These are phyloP conservation scores for Myriangium duriaei DNA, from an alignment of 2,329 filamentous ascomycete genomes.

Conservation along the genomic window DNA sequence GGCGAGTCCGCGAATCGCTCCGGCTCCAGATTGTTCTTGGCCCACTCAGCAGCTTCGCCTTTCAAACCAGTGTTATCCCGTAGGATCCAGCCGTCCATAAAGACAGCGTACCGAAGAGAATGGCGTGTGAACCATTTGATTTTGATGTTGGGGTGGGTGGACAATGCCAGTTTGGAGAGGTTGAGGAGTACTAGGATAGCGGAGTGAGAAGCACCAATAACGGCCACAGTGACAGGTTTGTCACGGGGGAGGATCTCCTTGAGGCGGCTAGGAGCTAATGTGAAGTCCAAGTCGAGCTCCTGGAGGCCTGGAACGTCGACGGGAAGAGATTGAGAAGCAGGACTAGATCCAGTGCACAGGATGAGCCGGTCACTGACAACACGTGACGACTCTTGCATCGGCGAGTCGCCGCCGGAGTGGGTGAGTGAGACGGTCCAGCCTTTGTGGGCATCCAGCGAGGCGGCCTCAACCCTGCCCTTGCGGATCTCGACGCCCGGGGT, in stretches of 20 bases:
- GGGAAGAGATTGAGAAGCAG: slow-evolving; percentile 26
- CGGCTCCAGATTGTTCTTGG: slow-evolving; percentile 45
- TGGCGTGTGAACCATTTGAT: slow-evolving; percentile 52
- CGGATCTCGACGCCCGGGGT: slow-evolving; percentile 28
- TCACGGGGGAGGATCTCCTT: slow-evolving; percentile 27
- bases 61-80: slow-evolving; percentile 55
- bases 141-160: slow-evolving; percentile 40
- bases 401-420: slow-evolving; percentile 11
- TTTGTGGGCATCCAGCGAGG: slow-evolving; percentile 27
- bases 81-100: slow-evolving; percentile 50
- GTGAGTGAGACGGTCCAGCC: slow-evolving; percentile 24
- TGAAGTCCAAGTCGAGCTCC: slow-evolving; percentile 42
- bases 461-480: slow-evolving; percentile 27
- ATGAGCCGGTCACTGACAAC: slow-evolving; percentile 35
- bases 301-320: slow-evolving; percentile 27
- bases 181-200: slow-evolving; percentile 52
- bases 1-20: slow-evolving; percentile 32
- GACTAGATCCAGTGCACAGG: slow-evolving; percentile 44
- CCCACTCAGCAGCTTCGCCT: slow-evolving; percentile 47
- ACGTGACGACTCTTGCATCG: slow-evolving; percentile 6
- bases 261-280: slow-evolving; percentile 42
- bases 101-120: slow-evolving; percentile 47
- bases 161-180: slow-evolving; percentile 40
- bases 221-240: slow-evolving; percentile 36
- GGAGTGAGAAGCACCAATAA: slow-evolving; percentile 51